Evolutionary conservation across 2,329 filamentous ascomycete genomes (phyloP), one percentile per base, ranked within the genome.

Genomic region (Fusarium napiforme): DNA sequence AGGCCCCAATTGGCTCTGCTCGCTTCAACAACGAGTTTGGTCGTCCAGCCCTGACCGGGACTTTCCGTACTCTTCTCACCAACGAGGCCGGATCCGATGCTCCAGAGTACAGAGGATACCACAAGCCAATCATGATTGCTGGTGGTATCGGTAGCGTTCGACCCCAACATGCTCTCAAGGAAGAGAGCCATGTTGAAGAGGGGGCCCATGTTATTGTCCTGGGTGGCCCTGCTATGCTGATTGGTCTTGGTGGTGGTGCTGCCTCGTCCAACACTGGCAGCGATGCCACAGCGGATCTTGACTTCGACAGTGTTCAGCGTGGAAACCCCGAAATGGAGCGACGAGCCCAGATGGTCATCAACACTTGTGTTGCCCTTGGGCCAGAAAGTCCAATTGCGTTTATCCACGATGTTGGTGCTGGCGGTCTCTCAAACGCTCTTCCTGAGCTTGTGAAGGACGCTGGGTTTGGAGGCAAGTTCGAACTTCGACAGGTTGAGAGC

Each of bases 1-100:
- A 99, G 81, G 96, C 95, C 1, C 96, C 96, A 1, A 96, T 99
- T 76, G 96, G 96, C 40, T 96, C 93, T 77, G 96, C 96, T 57
- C 91, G 94, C 26, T 98, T 97, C 87, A 98, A 98, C 86, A 99
- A 99, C 80, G 96, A 98, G 79, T 99, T 98, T 78, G 96, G 96
- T 32, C 90, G 96, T 42, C 96, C 96, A 40, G 95, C 92, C 79
- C 92, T 97, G 18, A 89, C 92, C 6, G 96, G 96, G 28, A 96
- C 95, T 80, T 99, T 99, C 87, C 89, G 96, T 69, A 99, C 96
- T 2, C 88, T 99, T 42, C 90, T 97, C 36, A 93, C 92, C 28
- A 76, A 80, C 39, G 89, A 89, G 45, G 83, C 83, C 43, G 82
- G 83, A 42, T 84, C 86, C 55, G 81, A 81, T 7, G 76, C 79